Percentiles rank a stretch among this genome's conserved stretches.
Evolutionary conservation across 1,284 basidiomycete species (phyloP).

Genomic region (Xerocomus tenax): DNA sequence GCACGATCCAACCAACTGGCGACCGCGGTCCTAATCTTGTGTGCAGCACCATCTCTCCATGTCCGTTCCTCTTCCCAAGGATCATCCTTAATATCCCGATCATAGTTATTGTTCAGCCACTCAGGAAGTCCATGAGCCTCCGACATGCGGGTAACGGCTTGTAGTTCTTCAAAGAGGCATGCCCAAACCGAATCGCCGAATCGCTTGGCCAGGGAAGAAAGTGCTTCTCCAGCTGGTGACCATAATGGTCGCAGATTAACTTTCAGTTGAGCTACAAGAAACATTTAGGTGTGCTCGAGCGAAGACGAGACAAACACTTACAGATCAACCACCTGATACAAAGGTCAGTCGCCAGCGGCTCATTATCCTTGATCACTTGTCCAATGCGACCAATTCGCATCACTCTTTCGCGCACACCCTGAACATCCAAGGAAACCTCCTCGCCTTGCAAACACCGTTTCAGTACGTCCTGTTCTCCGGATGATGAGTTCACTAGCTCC

Average conservation of each 20-base stretch:
- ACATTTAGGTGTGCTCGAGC: not conserved
- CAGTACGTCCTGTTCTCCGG: constrained; percentile 49
- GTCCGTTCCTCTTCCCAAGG: constrained; percentile 59
- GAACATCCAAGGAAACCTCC: constrained; percentile 62
- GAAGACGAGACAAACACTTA: constrained; percentile 24
- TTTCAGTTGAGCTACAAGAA: constrained; percentile 72
- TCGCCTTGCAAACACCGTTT: constrained; percentile 66
- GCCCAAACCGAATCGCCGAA: constrained; percentile 69
- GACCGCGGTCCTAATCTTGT: constrained; percentile 46
- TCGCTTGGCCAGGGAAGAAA: constrained; percentile 51
- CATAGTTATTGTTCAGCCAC: constrained; percentile 15
- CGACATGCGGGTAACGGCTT: constrained; percentile 19
- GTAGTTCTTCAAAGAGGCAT: constrained; percentile 58
- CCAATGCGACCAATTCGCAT: constrained; percentile 59
- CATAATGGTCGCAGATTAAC: constrained; percentile 86
- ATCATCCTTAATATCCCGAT: constrained; percentile 33
- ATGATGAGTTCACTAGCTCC: constrained; percentile 34
- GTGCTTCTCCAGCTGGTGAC: constrained; percentile 67
- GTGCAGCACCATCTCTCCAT: constrained; percentile 67
- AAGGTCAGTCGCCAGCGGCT: constrained; percentile 46
- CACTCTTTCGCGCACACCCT: constrained; percentile 75
- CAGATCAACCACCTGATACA: constrained; percentile 60
- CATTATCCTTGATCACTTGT: constrained; percentile 46
- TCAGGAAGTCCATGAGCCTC: constrained; percentile 7
- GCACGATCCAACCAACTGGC: constrained; percentile 39